A percentile compares a stretch with the other conserved stretches of the same genome.
Conservation (phyloP, 1,284 basidiomycete species). For the Fomitopsis betulina region DNA sequence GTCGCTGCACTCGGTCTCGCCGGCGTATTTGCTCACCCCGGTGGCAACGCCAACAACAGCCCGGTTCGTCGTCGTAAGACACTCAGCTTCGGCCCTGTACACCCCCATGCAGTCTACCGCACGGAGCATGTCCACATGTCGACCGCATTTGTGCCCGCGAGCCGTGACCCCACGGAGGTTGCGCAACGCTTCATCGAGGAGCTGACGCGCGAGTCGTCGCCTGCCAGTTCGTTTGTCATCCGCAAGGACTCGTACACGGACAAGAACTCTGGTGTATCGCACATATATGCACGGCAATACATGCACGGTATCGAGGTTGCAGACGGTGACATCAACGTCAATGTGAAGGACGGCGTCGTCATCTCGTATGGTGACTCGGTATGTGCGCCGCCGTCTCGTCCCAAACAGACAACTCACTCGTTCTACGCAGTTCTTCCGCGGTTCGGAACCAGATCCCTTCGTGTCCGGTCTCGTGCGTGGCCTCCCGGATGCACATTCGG, state of each 20-base stretch:
- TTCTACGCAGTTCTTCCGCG: constrained; percentile 57
- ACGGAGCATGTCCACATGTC: constrained; percentile 43
- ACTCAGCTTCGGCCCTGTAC: constrained; percentile 73
- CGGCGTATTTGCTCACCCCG: constrained; percentile 21
- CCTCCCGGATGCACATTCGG: constrained; percentile 46
- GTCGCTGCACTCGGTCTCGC: constrained; percentile 28
- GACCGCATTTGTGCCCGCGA: constrained; percentile 32
- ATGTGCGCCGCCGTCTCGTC: constrained; percentile 23
- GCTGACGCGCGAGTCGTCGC: constrained; percentile 35
- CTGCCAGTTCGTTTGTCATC: constrained; percentile 48
- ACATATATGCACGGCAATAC: constrained; percentile 80
- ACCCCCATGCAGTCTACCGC: constrained; percentile 67
- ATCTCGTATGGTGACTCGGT: constrained; percentile 83
- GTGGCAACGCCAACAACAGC: constrained; percentile 15
- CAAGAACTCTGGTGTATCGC: constrained; percentile 74
- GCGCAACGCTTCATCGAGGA: constrained; percentile 57
- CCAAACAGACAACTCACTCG: constrained; percentile 2
- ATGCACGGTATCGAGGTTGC: constrained; percentile 82
- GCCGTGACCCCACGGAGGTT: constrained; percentile 50
- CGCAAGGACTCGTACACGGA: constrained; percentile 87
- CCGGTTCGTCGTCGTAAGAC: constrained; percentile 59
- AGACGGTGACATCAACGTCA: constrained; percentile 88
- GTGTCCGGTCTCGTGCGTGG: constrained; percentile 31
- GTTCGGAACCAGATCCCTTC: constrained; percentile 34
- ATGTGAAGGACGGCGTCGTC: constrained; percentile 78